phyloP scores from a whole-genome alignment of 768 basidiomycete genomes.

The Trametes villosa region DNA sequence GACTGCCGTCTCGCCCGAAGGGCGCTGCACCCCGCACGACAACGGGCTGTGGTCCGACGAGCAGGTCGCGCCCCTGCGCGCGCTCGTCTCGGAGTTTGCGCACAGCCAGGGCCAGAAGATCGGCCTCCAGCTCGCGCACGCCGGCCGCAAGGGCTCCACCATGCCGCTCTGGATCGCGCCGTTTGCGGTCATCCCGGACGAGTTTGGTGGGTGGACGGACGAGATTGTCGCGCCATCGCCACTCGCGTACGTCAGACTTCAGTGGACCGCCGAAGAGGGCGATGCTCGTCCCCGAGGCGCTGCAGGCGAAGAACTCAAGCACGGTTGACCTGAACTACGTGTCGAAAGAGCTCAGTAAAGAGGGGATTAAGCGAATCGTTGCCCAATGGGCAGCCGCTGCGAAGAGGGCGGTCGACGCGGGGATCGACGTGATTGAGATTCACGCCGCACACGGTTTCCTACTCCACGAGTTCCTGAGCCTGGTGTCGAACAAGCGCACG shows the following conservation, averaged over 20 bases:
- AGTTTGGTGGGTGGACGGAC: conserved; percentile 42
- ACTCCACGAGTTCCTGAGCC: conserved; percentile 44
- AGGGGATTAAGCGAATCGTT: conserved; percentile 33
- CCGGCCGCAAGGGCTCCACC: conserved; percentile 70
- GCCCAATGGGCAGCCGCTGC: conserved; percentile 39
- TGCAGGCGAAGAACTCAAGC: background rate
- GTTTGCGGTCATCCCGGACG: conserved; percentile 44
- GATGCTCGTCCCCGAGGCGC: conserved; percentile 25
- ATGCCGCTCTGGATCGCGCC: conserved; percentile 61
- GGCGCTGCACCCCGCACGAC: conserved; percentile 62
- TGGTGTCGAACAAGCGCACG: conserved; percentile 42
- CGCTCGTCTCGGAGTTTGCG: conserved; percentile 68
- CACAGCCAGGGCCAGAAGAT: no score
- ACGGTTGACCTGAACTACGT: background rate
- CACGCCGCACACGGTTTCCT: conserved; percentile 38
- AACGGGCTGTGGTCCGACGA: conserved; percentile 64
- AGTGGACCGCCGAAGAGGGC: conserved; percentile 6
- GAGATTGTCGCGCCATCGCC: conserved; percentile 53
- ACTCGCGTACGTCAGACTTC: conserved; percentile 43
- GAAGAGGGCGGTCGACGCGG: conserved; percentile 41
- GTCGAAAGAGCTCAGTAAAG: conserved; percentile 30
- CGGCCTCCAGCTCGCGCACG: conserved; percentile 75
- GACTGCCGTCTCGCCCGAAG: conserved; percentile 58
- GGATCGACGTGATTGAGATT: conserved; percentile 38
- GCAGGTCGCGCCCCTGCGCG: conserved; percentile 49